phyloP scores from a whole-genome alignment of 2,329 filamentous ascomycete genomes.

The Penicillium sp. region DNA sequence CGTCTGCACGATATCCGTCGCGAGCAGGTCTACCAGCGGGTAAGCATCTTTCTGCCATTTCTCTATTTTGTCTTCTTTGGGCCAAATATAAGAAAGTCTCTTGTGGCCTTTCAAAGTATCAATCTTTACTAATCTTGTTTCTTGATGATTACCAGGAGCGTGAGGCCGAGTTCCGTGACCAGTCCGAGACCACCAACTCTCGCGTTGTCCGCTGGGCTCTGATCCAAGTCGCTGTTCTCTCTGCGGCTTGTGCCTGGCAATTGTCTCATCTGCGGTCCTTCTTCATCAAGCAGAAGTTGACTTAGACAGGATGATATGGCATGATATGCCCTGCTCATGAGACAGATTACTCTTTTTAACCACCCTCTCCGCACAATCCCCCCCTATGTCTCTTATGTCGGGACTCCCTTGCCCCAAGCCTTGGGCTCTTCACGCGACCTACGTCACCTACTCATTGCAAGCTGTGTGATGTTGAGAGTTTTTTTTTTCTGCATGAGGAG shows the following conservation, averaged over 20 bases:
- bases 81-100: not conserved
- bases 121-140: not conserved
- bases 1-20: slow-evolving; percentile 80
- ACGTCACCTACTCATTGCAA: too few species aligned
- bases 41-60: slow-evolving; percentile 40
- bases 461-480: not conserved
- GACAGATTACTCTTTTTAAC: slow-evolving; percentile 2
- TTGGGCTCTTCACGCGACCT: too few species aligned
- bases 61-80: not conserved
- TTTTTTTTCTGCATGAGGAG: slow-evolving; percentile 1
- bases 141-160: slow-evolving; percentile 60
- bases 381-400: slow-evolving; percentile 1
- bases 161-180: slow-evolving; percentile 95
- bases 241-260: slow-evolving; percentile 91
- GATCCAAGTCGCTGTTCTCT: slow-evolving; percentile 79
- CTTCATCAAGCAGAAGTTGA: slow-evolving; percentile 99
- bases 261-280: slow-evolving; percentile 90
- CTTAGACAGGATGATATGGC: slow-evolving; percentile 47
- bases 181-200: slow-evolving; percentile 87
- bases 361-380: too few species aligned
- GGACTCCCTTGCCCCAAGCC: not conserved
- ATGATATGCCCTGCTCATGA: slow-evolving; percentile 1
- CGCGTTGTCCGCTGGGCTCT: slow-evolving; percentile 92
- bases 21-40: slow-evolving; percentile 94
- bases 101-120: not conserved